Evolutionary conservation across 2,329 filamentous ascomycete genomes (phyloP).

Genomic region (Stagonosporopsis tanaceti): DNA sequence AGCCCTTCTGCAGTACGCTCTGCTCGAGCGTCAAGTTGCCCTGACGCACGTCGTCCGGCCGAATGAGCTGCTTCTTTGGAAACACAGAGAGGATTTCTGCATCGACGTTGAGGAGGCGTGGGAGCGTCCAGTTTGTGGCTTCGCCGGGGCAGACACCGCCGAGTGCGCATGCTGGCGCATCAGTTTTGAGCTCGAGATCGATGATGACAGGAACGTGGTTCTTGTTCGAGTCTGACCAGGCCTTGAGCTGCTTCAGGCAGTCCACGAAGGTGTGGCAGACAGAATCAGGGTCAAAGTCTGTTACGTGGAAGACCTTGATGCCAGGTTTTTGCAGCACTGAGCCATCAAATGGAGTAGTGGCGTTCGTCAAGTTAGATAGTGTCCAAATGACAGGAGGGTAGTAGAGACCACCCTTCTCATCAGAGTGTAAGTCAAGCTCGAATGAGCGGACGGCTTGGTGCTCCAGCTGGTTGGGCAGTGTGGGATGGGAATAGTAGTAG

Average conservation of each 20-base stretch:
- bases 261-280: conserved; percentile 57
- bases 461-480: conserved; percentile 55
- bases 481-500: conserved; percentile 59
- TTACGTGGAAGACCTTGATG: conserved; percentile 61
- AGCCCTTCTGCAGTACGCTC: conserved; percentile 57
- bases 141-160: conserved; percentile 51
- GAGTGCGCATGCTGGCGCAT: conserved; percentile 43
- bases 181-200: conserved; percentile 60
- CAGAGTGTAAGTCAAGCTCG: conserved; percentile 60
- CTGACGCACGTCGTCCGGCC: conserved; percentile 57
- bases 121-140: conserved; percentile 55
- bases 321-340: conserved; percentile 52
- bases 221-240: conserved; percentile 55
- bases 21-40: conserved; percentile 55
- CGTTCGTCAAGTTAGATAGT: conserved; percentile 50
- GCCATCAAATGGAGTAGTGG: conserved; percentile 51
- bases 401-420: conserved; percentile 59
- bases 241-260: conserved; percentile 55
- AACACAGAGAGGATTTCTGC: conserved; percentile 58
- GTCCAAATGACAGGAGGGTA: conserved; percentile 55
- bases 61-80: conserved; percentile 52
- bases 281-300: conserved; percentile 57
- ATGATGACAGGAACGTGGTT: conserved; percentile 58
- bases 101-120: conserved; percentile 55
- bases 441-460: conserved; percentile 58